Evolutionary conservation across 352 stramenopile genomes (phyloP).

Genomic region (Globisporangium ultimum): DNA sequence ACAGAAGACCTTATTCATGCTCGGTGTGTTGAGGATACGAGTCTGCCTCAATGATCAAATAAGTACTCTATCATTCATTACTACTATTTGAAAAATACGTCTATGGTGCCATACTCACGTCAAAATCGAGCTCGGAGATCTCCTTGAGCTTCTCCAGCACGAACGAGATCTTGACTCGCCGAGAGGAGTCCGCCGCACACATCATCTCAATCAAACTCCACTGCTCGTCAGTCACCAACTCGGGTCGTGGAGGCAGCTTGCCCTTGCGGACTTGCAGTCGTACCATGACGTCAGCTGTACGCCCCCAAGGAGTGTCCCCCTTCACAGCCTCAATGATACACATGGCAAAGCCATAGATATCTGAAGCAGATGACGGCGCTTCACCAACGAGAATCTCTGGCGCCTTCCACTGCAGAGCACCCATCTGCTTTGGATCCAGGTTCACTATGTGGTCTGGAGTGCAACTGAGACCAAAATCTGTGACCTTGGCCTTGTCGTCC

Average conservation of each 20-base stretch:
- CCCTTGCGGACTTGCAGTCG: background rate
- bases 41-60: too few species aligned
- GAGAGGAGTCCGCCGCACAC: conserved; percentile 4
- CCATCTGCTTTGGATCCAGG: too few species aligned
- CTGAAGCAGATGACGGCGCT: conserved; percentile 17
- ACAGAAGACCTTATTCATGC: background rate
- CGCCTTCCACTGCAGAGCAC: conserved; percentile 18
- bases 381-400: conserved; percentile 27
- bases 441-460: too few species aligned
- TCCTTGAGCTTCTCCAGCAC: conserved; percentile 9
- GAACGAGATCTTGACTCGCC: conserved; percentile 9
- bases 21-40: too few species aligned
- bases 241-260: background rate
- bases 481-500: conserved; percentile 5
- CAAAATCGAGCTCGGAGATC: background rate
- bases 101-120: too few species aligned
- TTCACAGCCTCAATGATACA: conserved; percentile 30
- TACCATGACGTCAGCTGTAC: background rate
- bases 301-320: conserved; percentile 18
- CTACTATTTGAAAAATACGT: too few species aligned
- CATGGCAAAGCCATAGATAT: conserved; percentile 32
- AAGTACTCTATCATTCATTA: too few species aligned
- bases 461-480: background rate
- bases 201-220: conserved; percentile 7
- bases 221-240: background rate